Evolutionary conservation across 1,284 basidiomycete genomes (phyloP), one percentile per base, ranked within the genome.

Genomic region (Leccinum insolens): DNA sequence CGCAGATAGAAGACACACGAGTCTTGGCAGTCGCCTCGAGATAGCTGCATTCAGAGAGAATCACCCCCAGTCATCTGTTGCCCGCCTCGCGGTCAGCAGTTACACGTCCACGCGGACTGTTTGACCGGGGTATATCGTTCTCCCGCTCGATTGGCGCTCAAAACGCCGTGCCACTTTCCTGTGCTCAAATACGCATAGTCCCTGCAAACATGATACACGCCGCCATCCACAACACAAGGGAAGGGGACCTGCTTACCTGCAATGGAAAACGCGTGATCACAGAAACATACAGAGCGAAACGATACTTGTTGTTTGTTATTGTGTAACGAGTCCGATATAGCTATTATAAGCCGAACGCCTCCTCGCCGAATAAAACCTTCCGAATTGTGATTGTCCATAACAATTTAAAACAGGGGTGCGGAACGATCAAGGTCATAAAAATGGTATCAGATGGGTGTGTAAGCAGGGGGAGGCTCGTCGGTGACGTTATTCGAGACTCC

Each of bases 381-480:
- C 9, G n/a, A 62, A 49, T 20, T 12, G 55, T 9, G 3, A 63
- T 12, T 11, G n/a, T 57, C 14, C 55, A 28, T 28, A 25, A 15
- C 22, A 49, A 49, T 20, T 49, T 49, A 11, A 11, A 20, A 49
- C 46, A 49, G 20, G n/a, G 12, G 11, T 20, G n/a, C n/a, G n/a
- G n/a, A 49, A 20, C 46, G 34, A 31, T 34, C 58, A 17, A 7
- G 14, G 22, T 28, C 15, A 4, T 49, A 20, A 64, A 17, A 49
- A 22, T 39, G 0, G 17, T 28, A n/a, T 78, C 59, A 73, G 3
- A 69, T 4, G 12, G 72, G 72, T 17, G 75, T 77, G 8, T 76
- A 76, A 52, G 77, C 73, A 22, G 75, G 75, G 12, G 76, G 75
- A 22, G 77, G 67, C 1, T 77, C 77, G 1, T 64, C 66, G 8